Base-by-base conservation (phyloP, 352 stramenopile species). In the Pythium dissimile region DNA sequence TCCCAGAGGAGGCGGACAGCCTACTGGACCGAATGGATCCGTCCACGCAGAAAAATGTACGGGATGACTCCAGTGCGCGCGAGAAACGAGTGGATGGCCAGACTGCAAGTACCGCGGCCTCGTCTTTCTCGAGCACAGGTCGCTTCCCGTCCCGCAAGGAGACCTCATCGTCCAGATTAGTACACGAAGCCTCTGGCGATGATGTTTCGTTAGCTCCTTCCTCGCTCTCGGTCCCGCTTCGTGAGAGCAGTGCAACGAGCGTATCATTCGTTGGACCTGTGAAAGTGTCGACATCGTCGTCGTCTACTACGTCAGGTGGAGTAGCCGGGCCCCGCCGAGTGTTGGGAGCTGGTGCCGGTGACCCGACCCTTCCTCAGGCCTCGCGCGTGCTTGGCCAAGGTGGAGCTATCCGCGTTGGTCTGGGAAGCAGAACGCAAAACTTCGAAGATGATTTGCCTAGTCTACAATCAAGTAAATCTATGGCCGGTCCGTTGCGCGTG, bases 1-100 rank as follows among this genome's bases (percentile, higher is more conserved):
- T 92, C 30, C 64, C 75, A 66, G 56, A 72, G 23, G 80, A 88
- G 66, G 81, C 72, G 3, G 66, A 86, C 23, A 59, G 50, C 12
- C 51, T 92, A 1, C 78, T 88, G 16, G 63, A 74, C 47, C 69
- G 74, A 16, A 56, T 94, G 16, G 80, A 92, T 61, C n/a, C 68
- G 42, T 86, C 81, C 8, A 92, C 79, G 0, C 81, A 91, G 55
- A 64, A 61, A 20, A 70, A 70, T 41, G 21, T 70, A 10, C 45
- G 56, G 3, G 62, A 70, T 32, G 62, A 70, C n/a, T 1, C 41
- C 24, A 49, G 48, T 4, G 53, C 52, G 0, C 26, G 54, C 32
- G 48, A 64, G 13, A 64, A 62, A 6, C 43, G 60, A 23, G 58
- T 60, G 9, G 35, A 39, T 27, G 23, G 35, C 30, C 15, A n/a